Evolutionary conservation across 1,139 yeast species (phyloP).

Genomic region (Meyerozyma smithsonii): DNA sequence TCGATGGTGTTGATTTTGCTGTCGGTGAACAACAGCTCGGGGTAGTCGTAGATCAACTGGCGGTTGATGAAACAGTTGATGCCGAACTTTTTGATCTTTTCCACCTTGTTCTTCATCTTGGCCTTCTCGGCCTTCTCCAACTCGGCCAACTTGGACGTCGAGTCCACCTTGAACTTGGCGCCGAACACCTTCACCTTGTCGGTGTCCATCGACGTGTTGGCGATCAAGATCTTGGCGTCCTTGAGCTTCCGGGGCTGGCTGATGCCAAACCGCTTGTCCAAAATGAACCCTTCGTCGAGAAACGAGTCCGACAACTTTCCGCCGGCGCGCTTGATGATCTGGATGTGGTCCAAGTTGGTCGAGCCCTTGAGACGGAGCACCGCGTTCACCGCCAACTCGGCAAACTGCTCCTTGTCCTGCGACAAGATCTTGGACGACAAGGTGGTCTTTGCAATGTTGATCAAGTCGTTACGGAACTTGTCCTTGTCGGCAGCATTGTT

Average conservation of each 20-base stretch:
- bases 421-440: constrained; percentile 87
- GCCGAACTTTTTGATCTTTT: constrained; percentile 76
- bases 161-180: constrained; percentile 94
- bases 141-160: constrained; percentile 92
- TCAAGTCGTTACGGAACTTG: constrained; percentile 69
- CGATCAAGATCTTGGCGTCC: constrained; percentile 83
- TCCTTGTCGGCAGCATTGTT: constrained; percentile 63
- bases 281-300: constrained; percentile 91
- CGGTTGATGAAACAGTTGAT: constrained; percentile 91
- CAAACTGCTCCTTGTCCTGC: constrained; percentile 89
- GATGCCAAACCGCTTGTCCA: constrained; percentile 89
- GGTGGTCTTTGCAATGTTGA: constrained; percentile 89
- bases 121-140: constrained; percentile 92
- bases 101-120: constrained; percentile 88
- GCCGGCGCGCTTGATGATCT: constrained; percentile 88
- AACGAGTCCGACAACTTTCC: constrained; percentile 90
- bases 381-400: constrained; percentile 91
- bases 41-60: constrained; percentile 95
- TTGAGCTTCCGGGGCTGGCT: constrained; percentile 84
- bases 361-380: constrained; percentile 87
- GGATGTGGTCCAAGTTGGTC: constrained; percentile 92
- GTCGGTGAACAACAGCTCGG: constrained; percentile 91
- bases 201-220: constrained; percentile 96
- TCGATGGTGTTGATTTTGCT: constrained; percentile 86
- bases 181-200: constrained; percentile 97